Evolutionary conservation across 2,329 filamentous ascomycete genomes (phyloP).

Genomic region (Clarireedia homoeocarpa): DNA sequence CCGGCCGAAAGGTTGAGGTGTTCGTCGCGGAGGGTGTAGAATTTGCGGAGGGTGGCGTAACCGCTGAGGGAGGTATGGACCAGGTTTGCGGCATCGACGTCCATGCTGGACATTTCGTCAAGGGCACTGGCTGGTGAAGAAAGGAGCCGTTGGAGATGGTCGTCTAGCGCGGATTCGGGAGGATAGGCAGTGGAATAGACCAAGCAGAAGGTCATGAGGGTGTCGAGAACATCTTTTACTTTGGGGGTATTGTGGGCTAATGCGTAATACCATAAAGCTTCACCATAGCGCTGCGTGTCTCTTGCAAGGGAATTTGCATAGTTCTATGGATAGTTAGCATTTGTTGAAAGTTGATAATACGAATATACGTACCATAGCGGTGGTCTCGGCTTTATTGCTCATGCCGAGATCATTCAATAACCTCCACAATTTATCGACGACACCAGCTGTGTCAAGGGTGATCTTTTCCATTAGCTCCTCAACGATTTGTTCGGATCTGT

Average conservation of each 20-base stretch:
- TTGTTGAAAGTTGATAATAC: conserved; percentile 1
- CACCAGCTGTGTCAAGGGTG: conserved; percentile 59
- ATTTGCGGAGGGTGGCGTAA: conserved; percentile 83
- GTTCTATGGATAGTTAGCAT: conserved; percentile 46
- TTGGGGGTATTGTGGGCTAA: conserved; percentile 71
- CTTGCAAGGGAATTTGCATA: conserved; percentile 73
- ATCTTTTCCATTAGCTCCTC: conserved; percentile 63
- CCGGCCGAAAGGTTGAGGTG: conserved; percentile 34
- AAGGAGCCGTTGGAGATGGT: conserved; percentile 61
- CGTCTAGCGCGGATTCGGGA: conserved; percentile 61
- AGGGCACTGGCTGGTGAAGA: conserved; percentile 65
- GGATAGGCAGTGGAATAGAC: conserved; percentile 80
- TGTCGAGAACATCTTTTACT: conserved; percentile 76
- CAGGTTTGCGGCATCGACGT: conserved; percentile 74
- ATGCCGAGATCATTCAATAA: conserved; percentile 74
- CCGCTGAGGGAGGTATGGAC: conserved; percentile 82
- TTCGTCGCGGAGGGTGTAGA: conserved; percentile 82
- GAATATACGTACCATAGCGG: conserved; percentile 62
- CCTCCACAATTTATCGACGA: conserved; percentile 74
- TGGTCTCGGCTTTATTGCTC: conserved; percentile 67
- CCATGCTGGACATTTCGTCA: conserved; percentile 61
- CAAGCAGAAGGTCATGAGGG: conserved; percentile 80
- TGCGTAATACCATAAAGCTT: conserved; percentile 85
- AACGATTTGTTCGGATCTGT: conserved; percentile 66
- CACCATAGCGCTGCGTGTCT: conserved; percentile 70